Base-by-base conservation (phyloP, 116 monocot species). In the Cymodocea nodosa region DNA sequence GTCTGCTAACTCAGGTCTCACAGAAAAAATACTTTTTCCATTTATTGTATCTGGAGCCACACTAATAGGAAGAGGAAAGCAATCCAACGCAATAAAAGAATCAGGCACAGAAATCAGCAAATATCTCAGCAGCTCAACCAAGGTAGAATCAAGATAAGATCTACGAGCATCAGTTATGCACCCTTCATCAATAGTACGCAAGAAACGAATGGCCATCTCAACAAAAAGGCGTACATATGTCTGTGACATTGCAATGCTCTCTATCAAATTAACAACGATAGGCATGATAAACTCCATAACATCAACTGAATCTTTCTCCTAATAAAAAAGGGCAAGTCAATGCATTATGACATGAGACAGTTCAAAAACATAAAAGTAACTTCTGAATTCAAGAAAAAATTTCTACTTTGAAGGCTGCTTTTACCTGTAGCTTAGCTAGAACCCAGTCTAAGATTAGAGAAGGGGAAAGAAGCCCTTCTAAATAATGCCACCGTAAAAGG, bases 211-310 rank as follows among this genome's bases (percentile, higher is more conserved):
- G 18, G 82, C 70, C 67, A 86, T 66, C 51, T 92, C 98, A 59
- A 92, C 80, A 77, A 99, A 85, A 39, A 71, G 70, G 17, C 84
- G 80, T 53, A 81, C 82, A 79, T 85, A 92, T 7, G 84, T 82
- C 63, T 99, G 98, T 40, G 98, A 86, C 40, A 81, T 75, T 64
- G 75, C 74, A 65, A 98, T 71, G 19, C 63, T 79, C 51, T 92
- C 92, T 52, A 92, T 73, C 25, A 92, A 23, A 63, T 74, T 73
- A 78, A 74, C 69, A 51, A 89, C 66, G 62, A 92, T 52, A 61
- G 98, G 98, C 75, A 98, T 74, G 74, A 98, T 79, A 59, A 98
- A 77, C 76, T 98, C 92, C 55, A 86, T 74, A 55, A 72, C 74
- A 6, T 92, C 84, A 74, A 77, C 60, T 56, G 83, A 84, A 70